phyloP scores from a whole-genome alignment of 768 basidiomycete species.

The Russula griseocarnosa region DNA sequence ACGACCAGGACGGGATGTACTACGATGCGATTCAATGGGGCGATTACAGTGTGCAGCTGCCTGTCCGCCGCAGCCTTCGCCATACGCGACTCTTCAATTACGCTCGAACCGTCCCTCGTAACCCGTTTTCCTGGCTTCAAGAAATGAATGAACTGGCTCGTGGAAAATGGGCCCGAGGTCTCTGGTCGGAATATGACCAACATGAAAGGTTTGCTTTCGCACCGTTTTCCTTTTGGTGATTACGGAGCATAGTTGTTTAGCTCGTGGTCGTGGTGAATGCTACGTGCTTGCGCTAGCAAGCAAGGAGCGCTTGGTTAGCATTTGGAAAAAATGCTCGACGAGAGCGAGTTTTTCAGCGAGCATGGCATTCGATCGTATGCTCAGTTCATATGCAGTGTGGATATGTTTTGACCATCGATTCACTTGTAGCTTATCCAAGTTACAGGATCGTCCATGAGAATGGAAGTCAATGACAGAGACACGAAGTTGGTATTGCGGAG shows the following conservation, averaged over 20 bases:
- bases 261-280: constrained; percentile 73
- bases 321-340: constrained; percentile 97
- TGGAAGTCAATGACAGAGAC: constrained; percentile 90
- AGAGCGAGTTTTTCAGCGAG: constrained; percentile 93
- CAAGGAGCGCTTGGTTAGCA: constrained; percentile 83
- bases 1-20: constrained; percentile 95
- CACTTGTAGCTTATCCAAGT: constrained; percentile 69
- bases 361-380: constrained; percentile 93
- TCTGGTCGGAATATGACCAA: constrained; percentile 93
- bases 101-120: constrained; percentile 83
- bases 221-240: background rate
- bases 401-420: background rate
- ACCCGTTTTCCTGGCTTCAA: constrained; percentile 97
- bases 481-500: constrained; percentile 96
- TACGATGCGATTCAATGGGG: constrained; percentile 95
- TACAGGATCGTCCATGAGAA: constrained; percentile 91
- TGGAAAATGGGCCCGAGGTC: constrained; percentile 85
- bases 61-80: constrained; percentile 85
- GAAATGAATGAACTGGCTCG: constrained; percentile 98
- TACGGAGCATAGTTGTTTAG: constrained; percentile 30
- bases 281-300: constrained; percentile 84
- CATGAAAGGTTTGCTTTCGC: constrained; percentile 63
- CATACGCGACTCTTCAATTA: constrained; percentile 93
- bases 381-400: background rate
- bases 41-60: constrained; percentile 81